phyloP scores from a whole-genome alignment of 148 eudicot genomes.

The Chenopodium berlandieri region DNA sequence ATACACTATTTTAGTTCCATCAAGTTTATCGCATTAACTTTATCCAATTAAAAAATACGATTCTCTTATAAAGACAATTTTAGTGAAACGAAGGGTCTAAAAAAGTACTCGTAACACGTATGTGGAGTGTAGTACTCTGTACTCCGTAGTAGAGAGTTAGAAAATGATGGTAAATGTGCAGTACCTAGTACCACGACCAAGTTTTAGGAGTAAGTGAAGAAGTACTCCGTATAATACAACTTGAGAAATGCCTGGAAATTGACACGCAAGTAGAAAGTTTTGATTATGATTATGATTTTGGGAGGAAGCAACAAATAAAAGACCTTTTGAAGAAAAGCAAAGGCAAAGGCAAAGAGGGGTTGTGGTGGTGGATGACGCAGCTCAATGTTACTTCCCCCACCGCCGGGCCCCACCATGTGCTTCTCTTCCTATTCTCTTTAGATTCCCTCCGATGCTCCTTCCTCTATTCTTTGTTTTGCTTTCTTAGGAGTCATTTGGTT shows the following conservation, averaged over 20 bases:
- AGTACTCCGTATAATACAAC: background rate
- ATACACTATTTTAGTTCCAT: too few relatives aligned
- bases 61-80: too few relatives aligned
- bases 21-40: too few relatives aligned
- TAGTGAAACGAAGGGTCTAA: too few relatives aligned
- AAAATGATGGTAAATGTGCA: background rate
- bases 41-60: too few relatives aligned
- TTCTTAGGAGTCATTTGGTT: background rate
- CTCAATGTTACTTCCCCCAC: slow-evolving; percentile 1
- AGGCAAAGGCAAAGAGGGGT: background rate
- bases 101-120: too few relatives aligned
- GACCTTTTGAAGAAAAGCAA: background rate
- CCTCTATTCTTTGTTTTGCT: background rate
- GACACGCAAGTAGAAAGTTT: background rate
- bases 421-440: background rate
- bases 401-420: slow-evolving; percentile 1
- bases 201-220: background rate
- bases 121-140: background rate
- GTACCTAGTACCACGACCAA: background rate
- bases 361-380: slow-evolving; percentile 17
- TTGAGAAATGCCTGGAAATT: background rate
- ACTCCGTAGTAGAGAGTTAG: background rate
- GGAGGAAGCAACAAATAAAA: background rate
- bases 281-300: background rate
- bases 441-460: background rate